Evolutionary conservation across 2,329 filamentous ascomycete species (phyloP).

Genomic region (Claviceps maximensis): DNA sequence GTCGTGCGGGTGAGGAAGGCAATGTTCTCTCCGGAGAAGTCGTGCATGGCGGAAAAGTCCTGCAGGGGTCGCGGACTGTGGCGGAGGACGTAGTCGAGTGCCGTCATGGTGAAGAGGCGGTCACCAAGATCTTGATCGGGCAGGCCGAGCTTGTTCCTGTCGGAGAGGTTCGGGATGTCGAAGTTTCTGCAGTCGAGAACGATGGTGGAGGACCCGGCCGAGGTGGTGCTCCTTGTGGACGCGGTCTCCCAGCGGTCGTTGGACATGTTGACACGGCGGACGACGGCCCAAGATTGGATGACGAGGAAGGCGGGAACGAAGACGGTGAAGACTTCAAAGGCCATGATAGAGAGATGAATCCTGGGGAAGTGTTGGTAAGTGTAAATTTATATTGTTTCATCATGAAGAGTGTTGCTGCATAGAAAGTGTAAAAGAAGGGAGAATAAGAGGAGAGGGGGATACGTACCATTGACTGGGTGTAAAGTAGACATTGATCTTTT

Average conservation of each 20-base stretch:
- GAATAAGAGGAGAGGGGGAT: slow-evolving; percentile 30
- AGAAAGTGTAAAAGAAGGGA: neutral
- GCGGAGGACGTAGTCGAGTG: slow-evolving; percentile 45
- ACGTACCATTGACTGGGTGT: slow-evolving; percentile 46
- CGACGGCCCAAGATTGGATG: slow-evolving; percentile 22
- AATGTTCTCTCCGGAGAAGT: slow-evolving; percentile 60
- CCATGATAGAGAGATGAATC: slow-evolving; percentile 40
- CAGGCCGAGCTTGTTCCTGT: slow-evolving; percentile 5
- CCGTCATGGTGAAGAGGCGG: slow-evolving; percentile 42
- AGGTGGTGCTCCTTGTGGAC: slow-evolving; percentile 2
- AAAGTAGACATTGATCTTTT: slow-evolving; percentile 36
- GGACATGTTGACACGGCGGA: slow-evolving; percentile 13
- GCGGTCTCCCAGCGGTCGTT: slow-evolving; percentile 9
- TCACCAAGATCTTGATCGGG: slow-evolving; percentile 15
- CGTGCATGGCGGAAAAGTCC: slow-evolving; percentile 48
- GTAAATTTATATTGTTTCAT: too few species aligned
- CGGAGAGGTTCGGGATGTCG: neutral
- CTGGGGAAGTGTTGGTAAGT: slow-evolving; percentile 5
- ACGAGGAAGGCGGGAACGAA: slow-evolving; percentile 47
- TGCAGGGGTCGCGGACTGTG: slow-evolving; percentile 46
- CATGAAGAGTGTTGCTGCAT: neutral
- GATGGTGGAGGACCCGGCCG: neutral
- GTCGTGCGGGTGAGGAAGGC: slow-evolving; percentile 45
- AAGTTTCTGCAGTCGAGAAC: slow-evolving; percentile 8
- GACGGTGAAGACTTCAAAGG: slow-evolving; percentile 48